Evolutionary conservation across 768 basidiomycete genomes (phyloP).

Genomic region (Cyclocybe aegerita): DNA sequence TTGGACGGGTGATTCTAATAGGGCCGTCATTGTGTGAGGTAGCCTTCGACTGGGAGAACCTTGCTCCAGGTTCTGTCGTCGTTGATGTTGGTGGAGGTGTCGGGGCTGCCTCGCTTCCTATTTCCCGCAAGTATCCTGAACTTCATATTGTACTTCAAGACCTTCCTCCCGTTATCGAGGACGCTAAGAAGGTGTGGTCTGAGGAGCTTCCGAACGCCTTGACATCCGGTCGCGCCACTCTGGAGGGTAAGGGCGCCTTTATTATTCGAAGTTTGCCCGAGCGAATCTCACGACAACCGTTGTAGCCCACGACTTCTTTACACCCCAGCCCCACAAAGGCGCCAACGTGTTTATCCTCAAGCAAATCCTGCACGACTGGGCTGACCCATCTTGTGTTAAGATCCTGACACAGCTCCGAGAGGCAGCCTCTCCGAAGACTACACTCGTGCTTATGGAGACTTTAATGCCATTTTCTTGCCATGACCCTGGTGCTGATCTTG

Average conservation of each 20-base stretch:
- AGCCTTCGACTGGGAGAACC: slow-evolving; percentile 61
- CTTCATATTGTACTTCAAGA: slow-evolving; percentile 66
- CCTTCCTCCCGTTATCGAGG: slow-evolving; percentile 43
- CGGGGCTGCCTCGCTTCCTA: slow-evolving; percentile 39
- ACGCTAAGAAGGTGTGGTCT: slow-evolving; percentile 14
- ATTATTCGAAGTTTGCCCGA: background rate
- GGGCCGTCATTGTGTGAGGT: background rate
- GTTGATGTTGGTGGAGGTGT: slow-evolving; percentile 75
- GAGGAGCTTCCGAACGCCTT: slow-evolving; percentile 21
- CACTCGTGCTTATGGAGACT: slow-evolving; percentile 40
- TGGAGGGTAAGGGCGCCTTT: slow-evolving; percentile 21
- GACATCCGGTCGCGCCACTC: slow-evolving; percentile 22
- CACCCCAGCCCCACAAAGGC: slow-evolving; percentile 40
- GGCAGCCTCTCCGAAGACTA: slow-evolving; percentile 34
- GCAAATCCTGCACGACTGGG: slow-evolving; percentile 66
- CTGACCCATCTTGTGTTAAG: slow-evolving; percentile 39
- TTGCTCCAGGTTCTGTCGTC: slow-evolving; percentile 49
- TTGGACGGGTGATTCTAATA: background rate
- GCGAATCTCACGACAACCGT: background rate
- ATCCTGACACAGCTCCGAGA: slow-evolving; percentile 36
- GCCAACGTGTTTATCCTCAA: slow-evolving; percentile 55
- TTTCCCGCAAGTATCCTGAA: slow-evolving; percentile 33
- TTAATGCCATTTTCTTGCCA: slow-evolving; percentile 36
- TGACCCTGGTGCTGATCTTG: slow-evolving; percentile 19
- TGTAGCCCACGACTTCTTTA: slow-evolving; percentile 30